These are phyloP conservation scores for Exophiala sideris DNA, from an alignment of 2,329 filamentous ascomycete genomes.

Conservation along the genomic window DNA sequence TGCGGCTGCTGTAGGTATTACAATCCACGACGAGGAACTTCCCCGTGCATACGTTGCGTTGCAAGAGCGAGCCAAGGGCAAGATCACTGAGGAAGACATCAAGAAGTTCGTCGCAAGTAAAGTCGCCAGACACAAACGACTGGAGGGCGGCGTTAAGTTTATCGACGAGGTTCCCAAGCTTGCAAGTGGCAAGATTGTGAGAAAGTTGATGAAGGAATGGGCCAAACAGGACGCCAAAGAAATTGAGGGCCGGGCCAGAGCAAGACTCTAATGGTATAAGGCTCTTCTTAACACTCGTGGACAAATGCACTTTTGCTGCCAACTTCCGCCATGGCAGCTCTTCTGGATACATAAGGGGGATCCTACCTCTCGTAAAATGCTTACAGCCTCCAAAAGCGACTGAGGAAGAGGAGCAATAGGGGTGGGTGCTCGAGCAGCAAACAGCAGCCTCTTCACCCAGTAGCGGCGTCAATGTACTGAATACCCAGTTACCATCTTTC, in stretches of 20 bases:
- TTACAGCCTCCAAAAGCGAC: no score
- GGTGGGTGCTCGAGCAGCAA: no score
- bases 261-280: slow-evolving; percentile 45
- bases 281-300: no score
- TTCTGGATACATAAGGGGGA: no score
- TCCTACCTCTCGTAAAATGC: no score
- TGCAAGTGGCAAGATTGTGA: slow-evolving; percentile 57
- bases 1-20: slow-evolving; percentile 46
- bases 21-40: slow-evolving; percentile 34
- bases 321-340: no score
- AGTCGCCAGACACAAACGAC: slow-evolving; percentile 52
- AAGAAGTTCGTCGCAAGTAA: slow-evolving; percentile 42
- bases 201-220: slow-evolving; percentile 57
- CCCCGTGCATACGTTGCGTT: slow-evolving; percentile 43
- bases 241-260: slow-evolving; percentile 62
- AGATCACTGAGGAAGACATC: slow-evolving; percentile 40
- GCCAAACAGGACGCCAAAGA: slow-evolving; percentile 49
- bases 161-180: slow-evolving; percentile 57
- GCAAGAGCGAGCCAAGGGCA: slow-evolving; percentile 50
- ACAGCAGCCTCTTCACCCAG: no score
- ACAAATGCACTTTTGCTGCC: no score
- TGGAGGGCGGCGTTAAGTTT: slow-evolving; percentile 53
- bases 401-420: no score
- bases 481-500: no score
- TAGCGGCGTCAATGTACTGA: no score